Percentiles rank a stretch among this genome's conserved stretches.
phyloP scores from a whole-genome alignment of 352 stramenopile genomes.

The Plasmopara halstedii region DNA sequence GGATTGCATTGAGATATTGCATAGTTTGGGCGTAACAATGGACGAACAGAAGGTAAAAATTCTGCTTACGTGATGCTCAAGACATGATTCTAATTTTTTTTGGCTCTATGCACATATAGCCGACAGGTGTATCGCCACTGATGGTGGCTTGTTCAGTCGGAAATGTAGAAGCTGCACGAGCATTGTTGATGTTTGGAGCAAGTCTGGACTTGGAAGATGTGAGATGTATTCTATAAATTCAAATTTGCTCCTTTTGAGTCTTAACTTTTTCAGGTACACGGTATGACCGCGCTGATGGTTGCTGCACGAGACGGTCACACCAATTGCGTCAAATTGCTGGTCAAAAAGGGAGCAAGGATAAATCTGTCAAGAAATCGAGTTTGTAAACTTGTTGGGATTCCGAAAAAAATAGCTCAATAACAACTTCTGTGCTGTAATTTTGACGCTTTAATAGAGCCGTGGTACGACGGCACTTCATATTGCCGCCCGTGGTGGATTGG shows the following conservation, averaged over 20 bases:
- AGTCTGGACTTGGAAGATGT: slow-evolving; percentile 82
- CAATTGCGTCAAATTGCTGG: slow-evolving; percentile 58
- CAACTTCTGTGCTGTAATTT: background rate
- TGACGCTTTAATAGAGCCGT: slow-evolving; percentile 38
- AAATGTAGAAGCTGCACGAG: slow-evolving; percentile 77
- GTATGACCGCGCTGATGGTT: slow-evolving; percentile 77
- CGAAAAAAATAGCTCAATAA: slow-evolving; percentile 3
- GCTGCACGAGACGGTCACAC: slow-evolving; percentile 59
- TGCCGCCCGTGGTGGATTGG: slow-evolving; percentile 59
- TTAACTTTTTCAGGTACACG: slow-evolving; percentile 66
- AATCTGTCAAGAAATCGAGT: slow-evolving; percentile 80
- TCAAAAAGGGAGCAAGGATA: slow-evolving; percentile 74
- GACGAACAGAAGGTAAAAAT: slow-evolving; percentile 71
- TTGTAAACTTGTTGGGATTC: slow-evolving; percentile 7
- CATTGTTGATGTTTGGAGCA: slow-evolving; percentile 78
- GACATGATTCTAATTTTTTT: slow-evolving; percentile 2
- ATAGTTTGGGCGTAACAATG: slow-evolving; percentile 70
- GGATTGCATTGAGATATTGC: slow-evolving; percentile 75
- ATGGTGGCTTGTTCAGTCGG: slow-evolving; percentile 83
- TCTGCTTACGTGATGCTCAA: background rate
- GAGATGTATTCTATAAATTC: slow-evolving; percentile 2
- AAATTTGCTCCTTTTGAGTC: no score
- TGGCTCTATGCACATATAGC: slow-evolving; percentile 27
- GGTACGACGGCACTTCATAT: slow-evolving; percentile 80
- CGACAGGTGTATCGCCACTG: slow-evolving; percentile 66